Conservation (phyloP, 257 asterid genomes). For the Thymus mandschuricus region DNA sequence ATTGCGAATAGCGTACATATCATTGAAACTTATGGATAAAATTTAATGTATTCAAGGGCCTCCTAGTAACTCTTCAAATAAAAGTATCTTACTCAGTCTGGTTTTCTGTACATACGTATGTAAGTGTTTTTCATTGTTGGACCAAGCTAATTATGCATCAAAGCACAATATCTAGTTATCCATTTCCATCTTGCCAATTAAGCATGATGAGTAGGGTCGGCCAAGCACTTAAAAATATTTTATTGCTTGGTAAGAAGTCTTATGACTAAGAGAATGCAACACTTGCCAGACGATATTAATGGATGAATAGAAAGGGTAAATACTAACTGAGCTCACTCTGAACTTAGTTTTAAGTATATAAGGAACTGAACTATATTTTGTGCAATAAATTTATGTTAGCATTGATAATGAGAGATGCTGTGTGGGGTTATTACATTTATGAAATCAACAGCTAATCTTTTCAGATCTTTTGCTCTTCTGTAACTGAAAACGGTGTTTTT, state of each 20-base stretch:
- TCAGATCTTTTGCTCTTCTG: constrained; percentile 1
- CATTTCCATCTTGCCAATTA: neutral
- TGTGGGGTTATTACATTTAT: neutral
- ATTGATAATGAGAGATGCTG: neutral
- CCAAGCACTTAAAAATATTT: neutral
- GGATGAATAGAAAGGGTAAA: neutral
- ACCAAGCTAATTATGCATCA: constrained; percentile 14
- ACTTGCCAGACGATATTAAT: neutral
- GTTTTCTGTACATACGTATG: too few species aligned
- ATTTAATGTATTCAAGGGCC: neutral
- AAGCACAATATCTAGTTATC: neutral
- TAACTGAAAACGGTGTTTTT: neutral
- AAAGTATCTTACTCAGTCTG: too few species aligned
- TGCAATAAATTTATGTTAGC: neutral
- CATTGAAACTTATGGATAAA: neutral
- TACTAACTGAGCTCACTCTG: neutral
- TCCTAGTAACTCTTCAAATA: neutral
- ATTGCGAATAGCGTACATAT: neutral
- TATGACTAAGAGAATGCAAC: constrained; percentile 4
- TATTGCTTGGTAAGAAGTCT: neutral
- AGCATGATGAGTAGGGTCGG: neutral
- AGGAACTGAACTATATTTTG: neutral
- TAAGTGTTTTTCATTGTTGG: neutral
- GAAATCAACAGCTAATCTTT: neutral
- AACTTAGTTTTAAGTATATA: neutral